Percentiles rank a stretch among this genome's conserved stretches.
phyloP scores from a whole-genome alignment of 768 basidiomycete species.

The Lentinula detonsa region DNA sequence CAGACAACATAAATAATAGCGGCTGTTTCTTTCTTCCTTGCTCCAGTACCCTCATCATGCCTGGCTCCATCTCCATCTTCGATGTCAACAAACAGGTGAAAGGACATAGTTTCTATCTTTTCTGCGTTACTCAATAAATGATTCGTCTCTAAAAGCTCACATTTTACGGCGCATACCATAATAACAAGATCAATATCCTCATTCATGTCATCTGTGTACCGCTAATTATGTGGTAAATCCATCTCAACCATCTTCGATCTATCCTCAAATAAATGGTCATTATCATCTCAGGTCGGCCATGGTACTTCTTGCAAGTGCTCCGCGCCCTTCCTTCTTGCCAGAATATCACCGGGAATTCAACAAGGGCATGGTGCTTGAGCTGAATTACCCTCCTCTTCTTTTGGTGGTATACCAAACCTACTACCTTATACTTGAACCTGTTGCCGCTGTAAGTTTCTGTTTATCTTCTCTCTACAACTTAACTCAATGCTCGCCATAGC shows the following conservation, averaged over 20 bases:
- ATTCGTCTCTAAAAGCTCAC: constrained; percentile 49
- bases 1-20: neutral
- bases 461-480: neutral
- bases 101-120: constrained; percentile 1
- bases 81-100: constrained; percentile 68
- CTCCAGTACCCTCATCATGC: constrained; percentile 18
- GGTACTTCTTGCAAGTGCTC: constrained; percentile 44
- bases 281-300: constrained; percentile 47
- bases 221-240: constrained; percentile 65
- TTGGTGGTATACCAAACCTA: constrained; percentile 61
- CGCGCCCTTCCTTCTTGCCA: constrained; percentile 51
- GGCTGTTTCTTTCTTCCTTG: neutral
- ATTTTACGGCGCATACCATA: constrained; percentile 93
- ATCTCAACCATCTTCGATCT: neutral
- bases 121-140: neutral
- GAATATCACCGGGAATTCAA: constrained; percentile 41
- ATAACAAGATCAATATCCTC: constrained; percentile 72
- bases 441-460: constrained; percentile 67
- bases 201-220: constrained; percentile 89
- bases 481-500: constrained; percentile 31
- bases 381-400: constrained; percentile 59
- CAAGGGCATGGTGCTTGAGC: constrained; percentile 61
- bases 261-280: neutral
- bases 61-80: constrained; percentile 35
- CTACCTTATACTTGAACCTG: constrained; percentile 77